Base-by-base conservation (phyloP, 2,329 filamentous ascomycete genomes). In the Didymella arachidicola region DNA sequence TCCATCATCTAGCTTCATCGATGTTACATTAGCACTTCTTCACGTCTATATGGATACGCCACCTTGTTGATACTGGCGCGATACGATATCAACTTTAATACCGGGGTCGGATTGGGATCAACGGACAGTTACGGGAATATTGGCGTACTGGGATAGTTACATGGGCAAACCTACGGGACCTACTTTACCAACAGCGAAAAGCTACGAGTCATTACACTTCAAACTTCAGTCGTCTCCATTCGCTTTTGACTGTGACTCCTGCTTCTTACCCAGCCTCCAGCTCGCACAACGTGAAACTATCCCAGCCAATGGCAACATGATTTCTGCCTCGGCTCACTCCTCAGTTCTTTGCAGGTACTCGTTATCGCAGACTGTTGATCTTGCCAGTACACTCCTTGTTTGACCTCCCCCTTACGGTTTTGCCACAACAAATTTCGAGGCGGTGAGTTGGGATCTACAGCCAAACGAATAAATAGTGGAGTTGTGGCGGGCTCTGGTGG, bases 151-250 rank as follows among this genome's bases (percentile, higher is more conserved):
- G 56, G 19, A 59, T 59, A 59, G 56, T 54, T 29, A 46, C 14
- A 54, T 51, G 45, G 56, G 56, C 41, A 51, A 34, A 53, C 50
- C 56, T 59, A 59, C 56, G 56, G 56, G 56, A 59, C 56, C 56
- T 59, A 43, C 49, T 49, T 45, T 50, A 36, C 39, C 44, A 50
- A 50, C 36, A 54, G 50, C 50, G 50, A 51, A 46, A 59, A 59
- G 56, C 56, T 59, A 41, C 50, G 48, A 59, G 50, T 42, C 41
- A 59, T 50, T 19, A 46, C 27, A 44, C 26, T 46, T 44, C 27
- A 19, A 53, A 42, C 56, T 46, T 50, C 45, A 46, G 3, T 18
- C 7, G 19, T n/a, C 16, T 18, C 16, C 22, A 18, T n/a, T 38
- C 38, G 25, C 16, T 27, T 12, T 7, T 14, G 1, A 19, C 25